Base-by-base conservation (phyloP, 108 stramenopile genomes). In the Skeletonema menzelii region DNA sequence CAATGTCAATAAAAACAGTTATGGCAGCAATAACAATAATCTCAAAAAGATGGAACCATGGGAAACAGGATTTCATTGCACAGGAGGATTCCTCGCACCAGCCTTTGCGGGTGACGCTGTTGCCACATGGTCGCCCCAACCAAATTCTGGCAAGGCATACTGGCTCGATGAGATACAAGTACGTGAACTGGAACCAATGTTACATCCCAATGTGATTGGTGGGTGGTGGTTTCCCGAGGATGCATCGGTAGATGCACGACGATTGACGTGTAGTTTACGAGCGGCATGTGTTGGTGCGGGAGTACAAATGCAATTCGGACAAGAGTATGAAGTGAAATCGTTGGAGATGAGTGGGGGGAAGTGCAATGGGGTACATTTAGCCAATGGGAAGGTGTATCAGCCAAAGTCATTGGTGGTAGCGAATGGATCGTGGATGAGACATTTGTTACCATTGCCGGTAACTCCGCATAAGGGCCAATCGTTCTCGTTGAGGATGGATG, bases 221-320 rank as follows among this genome's bases (percentile, higher is more conserved):
- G 97, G 95, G 15, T 97, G 95, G 95, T 97, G 95, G 95, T 97
- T 94, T 72, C 93, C 95, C 11, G 90, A 96, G 47, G 97, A 97
- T 81, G 95, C 95, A 74, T 88, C 86, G 55, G 94, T 97, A 22
- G 97, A 97, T 80, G 93, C 97, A 5, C 70, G 94, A 44, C 75
- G 91, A 28, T 69, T 96, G 66, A 87, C 88, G 4, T 60, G 81
- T 28, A 81, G 82, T 55, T 69, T 97, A 37, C 66, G 88, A 67
- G 86, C 89, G 42, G 85, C 93, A 0, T 96, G 95, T 69, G 77
- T 83, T 11, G 87, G 79, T 26, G 75, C 77, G 12, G 97, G 97
- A 22, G 97, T 96, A n/a, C 87, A 96, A 55, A 80, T 97, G 22
- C 60, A 88, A 42, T 67, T 73, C 27, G 97, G 94, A 35, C 42